Evolutionary conservation across 163 green algal genomes (phyloP).

Genomic region (Smithsoniella earleae): DNA sequence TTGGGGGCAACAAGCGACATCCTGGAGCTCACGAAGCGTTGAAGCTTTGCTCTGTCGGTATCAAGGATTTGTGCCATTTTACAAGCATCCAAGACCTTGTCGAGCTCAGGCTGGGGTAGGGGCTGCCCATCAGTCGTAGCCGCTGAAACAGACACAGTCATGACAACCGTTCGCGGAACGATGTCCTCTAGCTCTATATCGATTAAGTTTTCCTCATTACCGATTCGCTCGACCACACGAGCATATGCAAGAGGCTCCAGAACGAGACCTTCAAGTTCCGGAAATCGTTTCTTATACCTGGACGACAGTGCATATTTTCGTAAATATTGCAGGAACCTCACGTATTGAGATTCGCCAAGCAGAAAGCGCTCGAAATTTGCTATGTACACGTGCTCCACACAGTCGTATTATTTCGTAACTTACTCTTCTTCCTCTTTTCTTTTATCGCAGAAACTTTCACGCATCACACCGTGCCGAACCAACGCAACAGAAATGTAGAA

Average conservation of each 20-base stretch:
- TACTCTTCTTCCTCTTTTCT: too few species aligned
- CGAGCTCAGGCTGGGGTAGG: constrained; percentile 48
- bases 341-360: too few species aligned
- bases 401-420: too few species aligned
- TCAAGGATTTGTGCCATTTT: constrained; percentile 70
- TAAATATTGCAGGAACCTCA: too few species aligned
- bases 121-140: constrained; percentile 79
- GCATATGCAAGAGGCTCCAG: constrained; percentile 83
- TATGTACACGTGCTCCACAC: too few species aligned
- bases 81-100: constrained; percentile 60
- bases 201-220: constrained; percentile 67
- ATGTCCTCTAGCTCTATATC: constrained; percentile 87
- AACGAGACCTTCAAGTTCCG: constrained; percentile 89
- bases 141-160: constrained; percentile 95
- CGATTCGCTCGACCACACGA: constrained; percentile 80
- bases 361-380: too few species aligned
- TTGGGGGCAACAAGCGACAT: constrained; percentile 94
- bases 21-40: constrained; percentile 63
- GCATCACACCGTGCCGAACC: too few species aligned
- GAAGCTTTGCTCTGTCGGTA: constrained; percentile 37
- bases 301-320: too few species aligned
- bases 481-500: too few species aligned
- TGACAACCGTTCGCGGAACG: constrained; percentile 84
- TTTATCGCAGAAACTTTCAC: too few species aligned
- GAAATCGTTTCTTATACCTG: constrained; percentile 75